These are phyloP conservation scores for Cryptococcus depauperatus DNA, from an alignment of 1,284 basidiomycete species.

Conservation along the genomic window DNA sequence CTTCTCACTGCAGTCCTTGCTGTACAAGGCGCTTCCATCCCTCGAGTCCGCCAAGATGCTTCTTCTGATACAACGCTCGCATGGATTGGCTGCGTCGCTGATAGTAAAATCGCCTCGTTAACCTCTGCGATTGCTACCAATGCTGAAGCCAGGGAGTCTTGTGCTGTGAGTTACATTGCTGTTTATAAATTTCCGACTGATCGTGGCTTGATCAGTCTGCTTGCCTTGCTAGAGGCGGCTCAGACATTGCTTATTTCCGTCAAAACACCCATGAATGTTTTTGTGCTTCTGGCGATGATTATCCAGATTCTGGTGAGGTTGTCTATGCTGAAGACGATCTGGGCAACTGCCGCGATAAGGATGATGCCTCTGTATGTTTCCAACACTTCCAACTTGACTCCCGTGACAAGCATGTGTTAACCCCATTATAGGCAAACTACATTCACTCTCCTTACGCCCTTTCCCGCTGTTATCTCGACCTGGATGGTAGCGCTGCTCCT, in stretches of 20 bases:
- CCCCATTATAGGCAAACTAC: conserved; percentile 8
- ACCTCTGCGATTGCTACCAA: conserved; percentile 1
- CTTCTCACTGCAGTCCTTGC: neutral
- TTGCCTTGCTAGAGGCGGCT: neutral
- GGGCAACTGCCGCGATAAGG: conserved; percentile 10
- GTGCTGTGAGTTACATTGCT: conserved; percentile 6
- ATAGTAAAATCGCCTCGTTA: conserved; percentile 4
- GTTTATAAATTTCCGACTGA: neutral
- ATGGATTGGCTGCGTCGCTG: conserved; percentile 8
- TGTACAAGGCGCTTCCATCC: neutral
- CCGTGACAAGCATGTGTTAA: neutral
- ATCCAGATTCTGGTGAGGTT: conserved; percentile 8
- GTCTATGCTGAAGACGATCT: conserved; percentile 10
- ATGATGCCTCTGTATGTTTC: conserved; percentile 11
- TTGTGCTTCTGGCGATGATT: conserved; percentile 3
- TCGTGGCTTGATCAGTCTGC: neutral
- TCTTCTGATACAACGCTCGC: conserved; percentile 1
- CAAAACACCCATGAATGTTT: conserved; percentile 4
- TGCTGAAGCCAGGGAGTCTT: conserved; percentile 6
- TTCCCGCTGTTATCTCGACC: conserved; percentile 1
- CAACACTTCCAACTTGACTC: neutral
- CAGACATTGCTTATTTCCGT: conserved; percentile 6
- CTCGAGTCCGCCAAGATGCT: neutral
- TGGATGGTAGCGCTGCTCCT: conserved; percentile 1
- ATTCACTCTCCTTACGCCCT: conserved; percentile 7